Conservation (phyloP, 2,329 filamentous ascomycete species). For the Epichloe uncinata region DNA sequence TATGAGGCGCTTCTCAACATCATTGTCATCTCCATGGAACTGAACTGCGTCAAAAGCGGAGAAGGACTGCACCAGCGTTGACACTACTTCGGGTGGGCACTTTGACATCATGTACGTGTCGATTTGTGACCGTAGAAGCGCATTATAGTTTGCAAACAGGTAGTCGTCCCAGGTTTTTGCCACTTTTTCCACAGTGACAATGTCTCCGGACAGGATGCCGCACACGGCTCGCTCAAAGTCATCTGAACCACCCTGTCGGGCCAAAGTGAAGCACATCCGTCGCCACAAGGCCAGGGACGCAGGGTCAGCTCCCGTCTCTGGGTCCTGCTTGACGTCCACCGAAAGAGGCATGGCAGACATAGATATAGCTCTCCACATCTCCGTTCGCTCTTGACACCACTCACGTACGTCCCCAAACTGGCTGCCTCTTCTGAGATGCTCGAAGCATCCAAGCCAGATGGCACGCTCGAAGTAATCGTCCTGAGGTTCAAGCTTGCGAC, state of each 20-base stretch:
- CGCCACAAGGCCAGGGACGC: slow-evolving; percentile 54
- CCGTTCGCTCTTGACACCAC: slow-evolving; percentile 76
- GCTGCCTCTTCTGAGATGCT: slow-evolving; percentile 78
- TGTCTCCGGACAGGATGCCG: slow-evolving; percentile 76
- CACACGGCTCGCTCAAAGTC: slow-evolving; percentile 84
- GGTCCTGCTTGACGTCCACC: slow-evolving; percentile 27
- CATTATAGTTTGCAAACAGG: slow-evolving; percentile 78
- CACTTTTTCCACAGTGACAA: slow-evolving; percentile 61
- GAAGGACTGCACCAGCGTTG: slow-evolving; percentile 44
- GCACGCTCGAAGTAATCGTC: slow-evolving; percentile 83
- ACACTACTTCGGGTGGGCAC: slow-evolving; percentile 38
- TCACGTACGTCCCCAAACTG: slow-evolving; percentile 60
- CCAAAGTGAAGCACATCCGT: slow-evolving; percentile 59
- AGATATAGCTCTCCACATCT: slow-evolving; percentile 78
- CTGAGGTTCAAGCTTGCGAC: slow-evolving; percentile 60
- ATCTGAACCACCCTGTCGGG: slow-evolving; percentile 55
- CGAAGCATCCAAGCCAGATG: slow-evolving; percentile 89
- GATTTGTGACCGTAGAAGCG: slow-evolving; percentile 68
- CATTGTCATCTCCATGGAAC: slow-evolving; percentile 42
- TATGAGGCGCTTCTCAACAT: slow-evolving; percentile 45
- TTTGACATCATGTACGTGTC: slow-evolving; percentile 52
- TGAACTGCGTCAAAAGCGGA: slow-evolving; percentile 51
- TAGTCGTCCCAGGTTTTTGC: slow-evolving; percentile 76
- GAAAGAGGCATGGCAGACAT: slow-evolving; percentile 60
- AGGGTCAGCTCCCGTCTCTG: slow-evolving; percentile 18